Evolutionary conservation across 163 green algal species (phyloP), one percentile per base, ranked within the genome.

Genomic region (Chlamydomonas reinhardtii): DNA sequence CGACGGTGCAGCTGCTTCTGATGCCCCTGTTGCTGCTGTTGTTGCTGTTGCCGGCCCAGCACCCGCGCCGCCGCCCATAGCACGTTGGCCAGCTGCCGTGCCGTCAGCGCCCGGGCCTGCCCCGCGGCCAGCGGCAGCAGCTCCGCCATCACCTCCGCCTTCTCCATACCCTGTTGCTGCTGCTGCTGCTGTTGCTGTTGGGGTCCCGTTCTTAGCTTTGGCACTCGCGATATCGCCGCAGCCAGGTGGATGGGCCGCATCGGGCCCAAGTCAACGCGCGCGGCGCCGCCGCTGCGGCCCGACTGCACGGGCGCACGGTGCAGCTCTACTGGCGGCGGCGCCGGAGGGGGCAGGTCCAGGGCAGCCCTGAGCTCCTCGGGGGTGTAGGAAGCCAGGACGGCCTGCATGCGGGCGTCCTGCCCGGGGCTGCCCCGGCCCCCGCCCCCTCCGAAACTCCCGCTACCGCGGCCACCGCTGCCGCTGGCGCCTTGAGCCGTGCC

Each of bases 11-110:
- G 68, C 19, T 48, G 32, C 68, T 2, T 32, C 68, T 48, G 68
- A 15, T 27, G 68, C 68, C 3, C 1, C 32, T 29, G 20, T 35
- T n/a, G 11, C 69, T 48, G 66, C 29, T 37, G 27, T 31, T n/a
- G 31, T 2, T 35, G n/a, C 29, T 37, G 66, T 12, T 39, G 66
- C 32, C 4, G 73, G 73, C 43, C 62, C 62, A 69, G 62, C 65
- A 89, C 25, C 24, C 74, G 32, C 16, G 73, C 83, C 35, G 71
- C 39, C 29, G 83, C 74, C 83, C 83, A 89, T 52, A 89, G 73
- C 66, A 84, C 34, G 39, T 89, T 89, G 66, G 37, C 66, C 25
- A 89, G 65, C 74, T 89, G 83, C 34, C 83, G 83, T 9, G 83
- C 74, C 17, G 64, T 77, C 22, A 89, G 65, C 25, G 69, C 74